A percentile compares a stretch with the other conserved stretches of the same genome.
These are phyloP conservation scores for Xylaria telfairii DNA, from an alignment of 495 filamentous ascomycete genomes.

Conservation along the genomic window DNA sequence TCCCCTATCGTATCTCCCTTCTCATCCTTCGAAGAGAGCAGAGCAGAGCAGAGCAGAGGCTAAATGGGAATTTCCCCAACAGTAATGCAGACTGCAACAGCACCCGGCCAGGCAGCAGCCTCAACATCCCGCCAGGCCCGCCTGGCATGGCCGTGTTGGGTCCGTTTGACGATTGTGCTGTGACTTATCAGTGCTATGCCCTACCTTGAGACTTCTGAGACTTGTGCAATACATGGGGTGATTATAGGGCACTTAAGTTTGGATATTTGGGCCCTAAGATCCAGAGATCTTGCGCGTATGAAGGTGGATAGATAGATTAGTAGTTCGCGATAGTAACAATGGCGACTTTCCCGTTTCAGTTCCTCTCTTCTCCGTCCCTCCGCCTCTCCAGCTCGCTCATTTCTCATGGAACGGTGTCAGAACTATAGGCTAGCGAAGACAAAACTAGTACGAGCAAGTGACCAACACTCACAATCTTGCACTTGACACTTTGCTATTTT, in stretches of 20 bases:
- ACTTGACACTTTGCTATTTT: background rate
- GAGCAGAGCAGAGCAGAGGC: too few species aligned
- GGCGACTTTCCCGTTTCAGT: background rate
- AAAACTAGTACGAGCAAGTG: background rate
- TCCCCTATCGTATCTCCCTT: background rate
- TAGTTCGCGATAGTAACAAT: background rate
- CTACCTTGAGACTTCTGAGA: background rate
- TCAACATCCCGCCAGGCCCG: constrained; percentile 23
- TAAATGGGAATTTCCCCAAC: too few species aligned
- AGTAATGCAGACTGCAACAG: constrained; percentile 28
- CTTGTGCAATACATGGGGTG: too few species aligned
- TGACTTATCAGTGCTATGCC: constrained; percentile 27
- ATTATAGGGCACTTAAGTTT: background rate
- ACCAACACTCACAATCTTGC: background rate
- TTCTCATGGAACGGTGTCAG: background rate
- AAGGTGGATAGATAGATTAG: background rate
- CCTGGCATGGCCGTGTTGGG: constrained; percentile 21
- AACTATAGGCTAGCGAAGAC: background rate
- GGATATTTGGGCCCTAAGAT: background rate
- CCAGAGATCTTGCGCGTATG: background rate
- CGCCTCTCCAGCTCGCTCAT: background rate
- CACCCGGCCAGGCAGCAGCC: constrained; percentile 22
- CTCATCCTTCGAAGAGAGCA: too few species aligned
- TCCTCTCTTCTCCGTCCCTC: background rate
- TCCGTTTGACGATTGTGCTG: constrained; percentile 28